Evolutionary conservation across 2,329 filamentous ascomycete genomes (phyloP).

Genomic region (Verticillium zaregamsianum): DNA sequence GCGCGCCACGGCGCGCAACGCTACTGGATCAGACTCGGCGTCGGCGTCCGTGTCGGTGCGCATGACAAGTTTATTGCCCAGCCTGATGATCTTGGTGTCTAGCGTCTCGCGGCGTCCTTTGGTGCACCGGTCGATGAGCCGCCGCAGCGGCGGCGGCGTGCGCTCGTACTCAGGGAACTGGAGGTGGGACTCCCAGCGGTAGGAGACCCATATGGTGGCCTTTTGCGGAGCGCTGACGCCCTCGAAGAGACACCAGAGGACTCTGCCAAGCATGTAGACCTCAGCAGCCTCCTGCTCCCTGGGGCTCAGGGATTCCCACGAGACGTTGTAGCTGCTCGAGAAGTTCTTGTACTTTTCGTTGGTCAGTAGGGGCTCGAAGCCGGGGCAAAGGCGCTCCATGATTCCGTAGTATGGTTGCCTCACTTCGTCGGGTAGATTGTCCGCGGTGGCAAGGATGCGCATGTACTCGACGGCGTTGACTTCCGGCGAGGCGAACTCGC

Average conservation of each 20-base stretch:
- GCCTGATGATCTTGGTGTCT: slow-evolving; percentile 38
- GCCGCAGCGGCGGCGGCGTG: slow-evolving; percentile 41
- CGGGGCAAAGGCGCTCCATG: slow-evolving; percentile 39
- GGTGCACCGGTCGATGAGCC: slow-evolving; percentile 49
- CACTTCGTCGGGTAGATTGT: slow-evolving; percentile 36
- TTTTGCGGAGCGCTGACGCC: slow-evolving; percentile 54
- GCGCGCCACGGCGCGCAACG: slow-evolving; percentile 32
- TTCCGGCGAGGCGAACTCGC: slow-evolving; percentile 57
- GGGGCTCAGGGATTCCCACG: slow-evolving; percentile 49
- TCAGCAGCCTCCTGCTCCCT: slow-evolving; percentile 53
- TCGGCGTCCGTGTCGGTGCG: slow-evolving; percentile 22
- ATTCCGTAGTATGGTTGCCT: slow-evolving; percentile 34
- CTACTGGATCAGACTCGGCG: slow-evolving; percentile 27
- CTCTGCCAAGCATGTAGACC: slow-evolving; percentile 59
- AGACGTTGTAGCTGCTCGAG: slow-evolving; percentile 46
- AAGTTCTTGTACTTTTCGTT: slow-evolving; percentile 45
- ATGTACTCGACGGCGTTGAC: slow-evolving; percentile 56
- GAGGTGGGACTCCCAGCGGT: slow-evolving; percentile 49
- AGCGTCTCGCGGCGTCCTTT: slow-evolving; percentile 40
- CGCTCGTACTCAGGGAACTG: slow-evolving; percentile 50
- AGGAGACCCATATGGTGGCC: slow-evolving; percentile 55
- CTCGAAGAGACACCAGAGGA: slow-evolving; percentile 61
- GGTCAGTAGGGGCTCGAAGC: slow-evolving; percentile 37
- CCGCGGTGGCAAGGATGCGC: slow-evolving; percentile 47
- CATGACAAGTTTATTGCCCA: slow-evolving; percentile 41